Percentiles rank a stretch among this genome's conserved stretches.
Evolutionary conservation across 2,329 filamentous ascomycete genomes (phyloP).

Genomic region (Atkinsonella texensis): DNA sequence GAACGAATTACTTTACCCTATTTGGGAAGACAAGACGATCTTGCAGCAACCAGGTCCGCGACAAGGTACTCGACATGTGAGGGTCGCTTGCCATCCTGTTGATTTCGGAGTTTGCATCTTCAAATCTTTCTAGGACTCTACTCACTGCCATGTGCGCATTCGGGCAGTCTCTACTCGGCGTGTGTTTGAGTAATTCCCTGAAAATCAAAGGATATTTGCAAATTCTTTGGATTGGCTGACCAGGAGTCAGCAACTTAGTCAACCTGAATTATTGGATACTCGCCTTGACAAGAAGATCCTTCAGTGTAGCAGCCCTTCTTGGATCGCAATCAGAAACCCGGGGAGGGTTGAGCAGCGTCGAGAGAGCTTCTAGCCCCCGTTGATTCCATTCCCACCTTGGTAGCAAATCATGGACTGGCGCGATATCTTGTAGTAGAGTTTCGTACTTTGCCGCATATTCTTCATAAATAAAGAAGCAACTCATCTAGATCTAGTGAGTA

Average conservation of each 20-base stretch:
- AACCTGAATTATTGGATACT: neutral
- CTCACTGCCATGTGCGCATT: conserved; percentile 71
- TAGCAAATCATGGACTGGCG: conserved; percentile 53
- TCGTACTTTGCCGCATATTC: conserved; percentile 88
- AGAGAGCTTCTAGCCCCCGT: conserved; percentile 72
- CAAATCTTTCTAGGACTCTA: conserved; percentile 56
- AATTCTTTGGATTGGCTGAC: conserved; percentile 77
- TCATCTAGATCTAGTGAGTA: conserved; percentile 39
- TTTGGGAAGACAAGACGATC: conserved; percentile 66
- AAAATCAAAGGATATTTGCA: conserved; percentile 88
- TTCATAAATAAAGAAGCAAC: conserved; percentile 75
- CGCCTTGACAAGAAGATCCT: conserved; percentile 85
- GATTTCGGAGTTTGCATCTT: conserved; percentile 65
- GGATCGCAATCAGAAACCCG: conserved; percentile 49
- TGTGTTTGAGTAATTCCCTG: conserved; percentile 68
- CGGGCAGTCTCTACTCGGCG: conserved; percentile 75
- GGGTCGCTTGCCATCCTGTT: conserved; percentile 75
- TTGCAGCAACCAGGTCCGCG: conserved; percentile 77
- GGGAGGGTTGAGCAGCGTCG: conserved; percentile 60
- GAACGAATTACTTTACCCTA: conserved; percentile 38
- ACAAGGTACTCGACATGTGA: conserved; percentile 54
- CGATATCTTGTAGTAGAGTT: conserved; percentile 67
- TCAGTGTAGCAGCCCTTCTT: conserved; percentile 68
- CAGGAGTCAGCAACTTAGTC: neutral
- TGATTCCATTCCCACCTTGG: conserved; percentile 72